A percentile compares a stretch with the other conserved stretches of the same genome.
Evolutionary conservation across 1,139 yeast species (phyloP).

Genomic region (Saccharomyces hybrid): DNA sequence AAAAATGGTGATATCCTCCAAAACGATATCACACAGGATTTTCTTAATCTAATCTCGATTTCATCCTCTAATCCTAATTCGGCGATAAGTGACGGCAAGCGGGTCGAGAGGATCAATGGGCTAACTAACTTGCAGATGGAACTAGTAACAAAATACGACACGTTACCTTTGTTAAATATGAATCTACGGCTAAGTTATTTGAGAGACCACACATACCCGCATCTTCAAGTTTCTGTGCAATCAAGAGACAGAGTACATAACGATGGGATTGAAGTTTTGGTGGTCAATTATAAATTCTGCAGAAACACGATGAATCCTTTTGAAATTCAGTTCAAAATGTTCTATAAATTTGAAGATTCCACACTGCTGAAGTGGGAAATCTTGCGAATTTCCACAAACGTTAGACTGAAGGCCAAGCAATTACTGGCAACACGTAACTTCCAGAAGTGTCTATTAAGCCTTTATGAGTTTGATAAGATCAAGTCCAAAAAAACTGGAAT

Average conservation of each 20-base stretch:
- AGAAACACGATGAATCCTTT: neutral
- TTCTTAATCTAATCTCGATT: slow-evolving; percentile 5
- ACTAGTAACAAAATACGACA: slow-evolving; percentile 18
- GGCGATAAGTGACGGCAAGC: neutral
- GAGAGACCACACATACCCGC: slow-evolving; percentile 9
- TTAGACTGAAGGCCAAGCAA: neutral
- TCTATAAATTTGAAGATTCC: neutral
- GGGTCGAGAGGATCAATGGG: slow-evolving; percentile 1
- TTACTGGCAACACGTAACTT: slow-evolving; percentile 1
- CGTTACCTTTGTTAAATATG: slow-evolving; percentile 24
- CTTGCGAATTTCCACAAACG: neutral
- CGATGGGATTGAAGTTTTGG: neutral
- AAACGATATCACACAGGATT: slow-evolving; percentile 5
- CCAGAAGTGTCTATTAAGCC: neutral
- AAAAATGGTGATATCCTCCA: slow-evolving; percentile 7
- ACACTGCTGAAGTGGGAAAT: slow-evolving; percentile 1
- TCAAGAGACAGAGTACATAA: slow-evolving; percentile 1
- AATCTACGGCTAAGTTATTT: slow-evolving; percentile 16
- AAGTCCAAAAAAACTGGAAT: neutral
- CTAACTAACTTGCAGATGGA: slow-evolving; percentile 5
- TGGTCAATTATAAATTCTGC: neutral
- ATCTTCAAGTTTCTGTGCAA: slow-evolving; percentile 5
- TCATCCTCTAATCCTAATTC: neutral
- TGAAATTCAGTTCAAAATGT: neutral
- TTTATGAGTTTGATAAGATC: slow-evolving; percentile 5